A percentile compares a stretch with the other conserved stretches of the same genome.
These are phyloP conservation scores for Tricholoma hemisulphureum DNA, from an alignment of 768 basidiomycete species.

Conservation along the genomic window DNA sequence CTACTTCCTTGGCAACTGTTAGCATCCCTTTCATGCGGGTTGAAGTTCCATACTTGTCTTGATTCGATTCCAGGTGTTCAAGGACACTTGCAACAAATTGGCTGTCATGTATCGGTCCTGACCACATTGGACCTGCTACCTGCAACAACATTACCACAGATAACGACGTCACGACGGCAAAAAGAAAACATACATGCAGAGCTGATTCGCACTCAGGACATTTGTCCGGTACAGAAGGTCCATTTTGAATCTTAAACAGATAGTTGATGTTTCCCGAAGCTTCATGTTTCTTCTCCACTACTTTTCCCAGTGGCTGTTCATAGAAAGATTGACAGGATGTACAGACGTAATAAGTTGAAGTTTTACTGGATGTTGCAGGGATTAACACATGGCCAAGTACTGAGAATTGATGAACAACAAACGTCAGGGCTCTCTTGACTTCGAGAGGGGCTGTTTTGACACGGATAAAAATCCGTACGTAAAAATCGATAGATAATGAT, in stretches of 20 bases:
- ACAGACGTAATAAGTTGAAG: conserved; percentile 83
- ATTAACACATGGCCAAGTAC: not conserved
- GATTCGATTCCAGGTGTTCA: conserved; percentile 62
- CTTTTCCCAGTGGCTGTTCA: conserved; percentile 81
- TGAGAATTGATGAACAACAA: conserved; percentile 25
- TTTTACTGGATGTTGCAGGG: conserved; percentile 44
- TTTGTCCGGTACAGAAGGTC: conserved; percentile 60
- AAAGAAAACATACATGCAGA: conserved; percentile 60
- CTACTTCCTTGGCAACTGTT: conserved; percentile 81
- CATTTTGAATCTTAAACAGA: conserved; percentile 69
- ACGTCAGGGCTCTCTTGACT: conserved; percentile 84
- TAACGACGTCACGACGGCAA: not conserved
- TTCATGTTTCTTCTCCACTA: conserved; percentile 59
- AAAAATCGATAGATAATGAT: conserved; percentile 95
- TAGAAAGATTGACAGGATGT: conserved; percentile 78
- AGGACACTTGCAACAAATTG: conserved; percentile 76
- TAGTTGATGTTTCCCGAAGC: conserved; percentile 56
- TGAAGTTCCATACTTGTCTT: conserved; percentile 72
- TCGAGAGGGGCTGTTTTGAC: conserved; percentile 71
- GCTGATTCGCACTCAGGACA: conserved; percentile 82
- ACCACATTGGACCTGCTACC: conserved; percentile 98
- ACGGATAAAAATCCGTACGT: conserved; percentile 87
- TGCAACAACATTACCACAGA: conserved; percentile 26
- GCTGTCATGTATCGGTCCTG: conserved; percentile 77
- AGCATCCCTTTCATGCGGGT: conserved; percentile 95